These are phyloP conservation scores for Alternaria viburni DNA, from an alignment of 2,329 filamentous ascomycete species.

Conservation along the genomic window DNA sequence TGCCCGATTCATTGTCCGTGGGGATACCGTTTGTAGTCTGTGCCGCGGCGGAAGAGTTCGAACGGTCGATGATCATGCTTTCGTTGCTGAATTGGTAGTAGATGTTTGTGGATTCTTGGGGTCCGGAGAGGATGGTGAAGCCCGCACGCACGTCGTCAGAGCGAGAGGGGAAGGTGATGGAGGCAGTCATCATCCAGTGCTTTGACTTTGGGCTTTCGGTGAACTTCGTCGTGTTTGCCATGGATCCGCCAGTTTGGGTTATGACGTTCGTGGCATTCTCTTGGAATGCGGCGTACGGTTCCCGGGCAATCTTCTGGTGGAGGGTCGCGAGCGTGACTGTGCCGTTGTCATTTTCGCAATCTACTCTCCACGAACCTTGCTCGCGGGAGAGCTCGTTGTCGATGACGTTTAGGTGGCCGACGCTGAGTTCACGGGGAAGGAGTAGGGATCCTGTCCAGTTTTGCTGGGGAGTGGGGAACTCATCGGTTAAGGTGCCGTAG, in stretches of 20 bases:
- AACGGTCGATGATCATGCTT: slow-evolving; percentile 51
- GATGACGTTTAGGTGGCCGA: slow-evolving; percentile 52
- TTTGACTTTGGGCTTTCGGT: slow-evolving; percentile 40
- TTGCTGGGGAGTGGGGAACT: slow-evolving; percentile 51
- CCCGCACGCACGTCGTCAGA: slow-evolving; percentile 48
- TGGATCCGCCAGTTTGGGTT: slow-evolving; percentile 15
- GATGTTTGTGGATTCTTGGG: slow-evolving; percentile 51
- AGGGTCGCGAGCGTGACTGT: slow-evolving; percentile 49
- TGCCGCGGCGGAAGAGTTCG: slow-evolving; percentile 51
- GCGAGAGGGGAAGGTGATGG: slow-evolving; percentile 49
- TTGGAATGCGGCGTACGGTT: slow-evolving; percentile 44
- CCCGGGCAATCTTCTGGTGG: slow-evolving; percentile 50
- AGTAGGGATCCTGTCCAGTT: slow-evolving; percentile 55
- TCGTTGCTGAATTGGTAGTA: slow-evolving; percentile 57
- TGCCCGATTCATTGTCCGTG: slow-evolving; percentile 47
- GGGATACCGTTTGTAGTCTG: slow-evolving; percentile 49
- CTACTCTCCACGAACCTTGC: slow-evolving; percentile 50
- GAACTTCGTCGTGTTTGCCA: slow-evolving; percentile 15
- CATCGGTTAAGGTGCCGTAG: slow-evolving; percentile 43
- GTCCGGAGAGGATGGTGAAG: slow-evolving; percentile 51
- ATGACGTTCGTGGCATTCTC: slow-evolving; percentile 27
- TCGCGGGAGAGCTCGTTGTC: slow-evolving; percentile 51
- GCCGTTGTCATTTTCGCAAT: slow-evolving; percentile 33
- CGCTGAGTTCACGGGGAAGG: slow-evolving; percentile 52
- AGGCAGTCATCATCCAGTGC: slow-evolving; percentile 50